Evolutionary conservation across 768 basidiomycete genomes (phyloP), one percentile per base, ranked within the genome.

Genomic region (Panus rudis): DNA sequence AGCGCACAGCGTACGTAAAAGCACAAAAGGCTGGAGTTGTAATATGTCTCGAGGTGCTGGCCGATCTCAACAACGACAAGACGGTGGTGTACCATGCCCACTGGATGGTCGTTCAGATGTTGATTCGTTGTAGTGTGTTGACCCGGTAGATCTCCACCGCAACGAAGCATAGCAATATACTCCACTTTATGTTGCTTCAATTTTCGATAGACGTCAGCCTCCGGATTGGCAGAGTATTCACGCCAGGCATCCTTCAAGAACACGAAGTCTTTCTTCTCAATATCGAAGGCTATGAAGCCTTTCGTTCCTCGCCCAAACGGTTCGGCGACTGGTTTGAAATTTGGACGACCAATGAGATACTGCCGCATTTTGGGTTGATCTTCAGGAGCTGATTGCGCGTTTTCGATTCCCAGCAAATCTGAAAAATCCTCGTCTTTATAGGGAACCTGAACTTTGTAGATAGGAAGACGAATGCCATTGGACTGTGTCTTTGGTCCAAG

Each of bases 221-320:
- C 38, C 4, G 23, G 37, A 12, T 41, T n/a, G 16, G 6, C 16
- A 16, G 34, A 26, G 21, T 34, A 38, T 13, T 45, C 28, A 14
- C 46, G 33, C 50, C 50, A 48, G 28, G 20, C 25, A 31, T 52
- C 50, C 31, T 52, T 52, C 34, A 52, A 16, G 25, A 52, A 52
- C 3, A 26, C 20, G n/a, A 49, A 27, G 19, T 34, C 14, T 19
- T 32, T 14, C 2, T 24, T 26, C 20, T 40, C 25, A 17, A 39
- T 22, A n/a, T 45, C 41, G 26, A 42, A 49, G 6, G 44, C 44
- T n/a, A 49, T 32, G 30, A 23, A 52, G 8, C 43, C 46, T 14
- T 38, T 32, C 3, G 50, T 48, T 3, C 26, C 30, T 26, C 47
- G 46, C 3, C 51, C 51, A 3, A 30, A 34, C 2, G 38, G 44